These are phyloP conservation scores for Moesziomyces parantarcticus DNA, from an alignment of 1,284 basidiomycete species.

Conservation along the genomic window DNA sequence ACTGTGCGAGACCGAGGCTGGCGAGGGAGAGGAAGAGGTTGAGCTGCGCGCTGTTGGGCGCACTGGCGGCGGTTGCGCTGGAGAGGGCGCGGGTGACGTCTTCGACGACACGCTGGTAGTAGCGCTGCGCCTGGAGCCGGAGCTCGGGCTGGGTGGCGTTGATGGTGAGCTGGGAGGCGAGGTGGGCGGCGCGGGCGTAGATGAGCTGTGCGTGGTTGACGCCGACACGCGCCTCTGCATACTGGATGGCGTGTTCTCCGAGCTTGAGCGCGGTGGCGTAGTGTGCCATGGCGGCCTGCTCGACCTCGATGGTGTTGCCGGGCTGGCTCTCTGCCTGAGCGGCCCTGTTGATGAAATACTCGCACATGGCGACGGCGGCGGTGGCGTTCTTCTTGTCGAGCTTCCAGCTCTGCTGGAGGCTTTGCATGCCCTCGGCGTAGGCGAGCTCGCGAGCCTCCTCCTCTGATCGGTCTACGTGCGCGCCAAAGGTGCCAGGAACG, in stretches of 20 bases:
- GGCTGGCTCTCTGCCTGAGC: slow-evolving; percentile 26
- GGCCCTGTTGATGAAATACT: slow-evolving; percentile 58
- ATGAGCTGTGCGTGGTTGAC: slow-evolving; percentile 59
- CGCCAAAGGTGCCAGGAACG: slow-evolving; percentile 55
- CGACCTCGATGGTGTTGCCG: slow-evolving; percentile 14
- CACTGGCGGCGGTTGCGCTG: slow-evolving; percentile 15
- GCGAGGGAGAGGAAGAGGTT: slow-evolving; percentile 55
- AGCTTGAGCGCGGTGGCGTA: slow-evolving; percentile 63
- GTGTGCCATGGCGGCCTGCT: slow-evolving; percentile 43
- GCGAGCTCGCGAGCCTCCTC: slow-evolving; percentile 57
- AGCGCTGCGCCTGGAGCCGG: slow-evolving; percentile 55
- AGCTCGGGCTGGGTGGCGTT: slow-evolving; percentile 47
- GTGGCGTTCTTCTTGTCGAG: slow-evolving; percentile 64
- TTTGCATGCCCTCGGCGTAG: slow-evolving; percentile 60
- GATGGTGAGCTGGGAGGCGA: slow-evolving; percentile 53
- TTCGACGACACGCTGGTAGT: slow-evolving; percentile 59
- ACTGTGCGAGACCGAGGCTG: slow-evolving; percentile 63
- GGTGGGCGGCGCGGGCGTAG: slow-evolving; percentile 62
- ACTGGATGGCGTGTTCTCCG: slow-evolving; percentile 66
- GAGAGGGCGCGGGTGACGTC: slow-evolving; percentile 42
- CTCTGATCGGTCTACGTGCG: slow-evolving; percentile 51
- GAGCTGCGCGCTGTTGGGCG: slow-evolving; percentile 33
- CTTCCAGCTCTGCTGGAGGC: slow-evolving; percentile 62
- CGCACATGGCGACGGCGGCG: slow-evolving; percentile 60
- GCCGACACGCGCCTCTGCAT: slow-evolving; percentile 57